Percentiles rank a stretch among this genome's conserved stretches.
phyloP scores from a whole-genome alignment of 23 red algal genomes.

The Gracilaria domingensis region DNA sequence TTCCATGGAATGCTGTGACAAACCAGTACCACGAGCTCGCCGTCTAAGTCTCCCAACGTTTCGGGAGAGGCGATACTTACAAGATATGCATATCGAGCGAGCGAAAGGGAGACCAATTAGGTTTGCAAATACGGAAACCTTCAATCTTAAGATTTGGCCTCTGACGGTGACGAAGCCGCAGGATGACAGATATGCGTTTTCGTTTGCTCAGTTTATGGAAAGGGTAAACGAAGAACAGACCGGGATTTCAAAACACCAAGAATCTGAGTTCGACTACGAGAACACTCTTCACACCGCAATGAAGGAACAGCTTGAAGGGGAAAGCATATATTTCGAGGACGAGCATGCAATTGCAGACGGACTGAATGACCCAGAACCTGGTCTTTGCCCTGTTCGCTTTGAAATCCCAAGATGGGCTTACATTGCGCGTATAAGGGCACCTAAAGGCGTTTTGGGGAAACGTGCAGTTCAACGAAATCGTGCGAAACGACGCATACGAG shows the following conservation, averaged over 20 bases:
- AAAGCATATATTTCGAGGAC: background rate
- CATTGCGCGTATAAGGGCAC: conserved; percentile 32
- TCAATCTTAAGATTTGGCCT: conserved; percentile 51
- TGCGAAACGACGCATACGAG: conserved; percentile 55
- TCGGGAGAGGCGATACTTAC: conserved; percentile 53
- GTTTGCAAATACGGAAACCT: conserved; percentile 16
- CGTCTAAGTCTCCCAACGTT: conserved; percentile 64
- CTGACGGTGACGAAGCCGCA: conserved; percentile 29
- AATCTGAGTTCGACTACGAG: background rate
- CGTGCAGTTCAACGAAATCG: conserved; percentile 66
- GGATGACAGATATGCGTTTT: conserved; percentile 17
- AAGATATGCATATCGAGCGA: conserved; percentile 37
- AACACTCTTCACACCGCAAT: background rate
- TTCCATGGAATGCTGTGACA: conserved; percentile 1
- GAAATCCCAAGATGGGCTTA: conserved; percentile 64
- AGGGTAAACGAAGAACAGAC: background rate
- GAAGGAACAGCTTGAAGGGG: background rate
- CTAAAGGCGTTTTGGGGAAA: conserved; percentile 62
- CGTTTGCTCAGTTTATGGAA: conserved; percentile 24
- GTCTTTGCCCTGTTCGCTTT: background rate
- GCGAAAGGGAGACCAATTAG: conserved; percentile 27
- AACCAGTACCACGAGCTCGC: conserved; percentile 18
- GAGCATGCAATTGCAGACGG: background rate
- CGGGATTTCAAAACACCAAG: background rate
- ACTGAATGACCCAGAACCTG: background rate